Percentiles rank a stretch among this genome's conserved stretches.
Conservation (phyloP, 768 basidiomycete genomes). For the Psilocybe cubensis region DNA sequence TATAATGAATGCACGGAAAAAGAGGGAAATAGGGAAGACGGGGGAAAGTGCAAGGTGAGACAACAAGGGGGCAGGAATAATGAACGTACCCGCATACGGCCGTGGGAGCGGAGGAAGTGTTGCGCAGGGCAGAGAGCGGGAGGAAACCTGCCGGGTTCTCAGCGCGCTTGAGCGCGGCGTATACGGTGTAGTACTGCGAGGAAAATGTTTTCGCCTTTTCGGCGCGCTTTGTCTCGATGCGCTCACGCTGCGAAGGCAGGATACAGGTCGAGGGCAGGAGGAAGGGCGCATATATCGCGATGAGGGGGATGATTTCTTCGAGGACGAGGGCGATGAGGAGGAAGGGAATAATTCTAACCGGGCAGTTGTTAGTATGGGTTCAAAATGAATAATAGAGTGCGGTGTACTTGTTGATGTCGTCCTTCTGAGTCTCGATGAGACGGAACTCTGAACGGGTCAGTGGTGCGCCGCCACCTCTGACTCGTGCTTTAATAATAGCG, state of each 20-base stretch:
- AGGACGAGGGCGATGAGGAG: conserved; percentile 71
- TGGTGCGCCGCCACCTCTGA: conserved; percentile 60
- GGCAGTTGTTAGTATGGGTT: conserved; percentile 12
- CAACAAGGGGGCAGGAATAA: background rate
- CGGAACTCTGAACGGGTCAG: conserved; percentile 71
- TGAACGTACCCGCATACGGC: conserved; percentile 63
- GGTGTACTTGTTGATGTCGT: conserved; percentile 71
- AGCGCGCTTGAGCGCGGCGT: conserved; percentile 35
- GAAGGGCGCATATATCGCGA: conserved; percentile 84
- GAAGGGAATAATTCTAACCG: conserved; percentile 74
- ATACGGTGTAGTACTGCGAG: conserved; percentile 37
- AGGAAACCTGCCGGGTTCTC: conserved; percentile 37
- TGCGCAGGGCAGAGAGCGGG: conserved; percentile 31
- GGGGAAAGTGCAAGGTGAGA: background rate
- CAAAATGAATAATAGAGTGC: background rate
- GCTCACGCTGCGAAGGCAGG: conserved; percentile 75
- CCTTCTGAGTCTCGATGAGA: conserved; percentile 66
- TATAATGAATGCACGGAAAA: background rate
- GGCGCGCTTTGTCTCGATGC: conserved; percentile 58
- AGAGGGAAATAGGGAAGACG: no score
- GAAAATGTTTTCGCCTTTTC: conserved; percentile 49
- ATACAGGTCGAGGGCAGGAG: conserved; percentile 88
- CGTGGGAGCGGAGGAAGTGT: conserved; percentile 31
- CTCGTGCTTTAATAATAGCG: conserved; percentile 55
- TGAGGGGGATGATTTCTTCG: conserved; percentile 82